phyloP scores from a whole-genome alignment of 345 rosid species.

The Pistacia atlantica region DNA sequence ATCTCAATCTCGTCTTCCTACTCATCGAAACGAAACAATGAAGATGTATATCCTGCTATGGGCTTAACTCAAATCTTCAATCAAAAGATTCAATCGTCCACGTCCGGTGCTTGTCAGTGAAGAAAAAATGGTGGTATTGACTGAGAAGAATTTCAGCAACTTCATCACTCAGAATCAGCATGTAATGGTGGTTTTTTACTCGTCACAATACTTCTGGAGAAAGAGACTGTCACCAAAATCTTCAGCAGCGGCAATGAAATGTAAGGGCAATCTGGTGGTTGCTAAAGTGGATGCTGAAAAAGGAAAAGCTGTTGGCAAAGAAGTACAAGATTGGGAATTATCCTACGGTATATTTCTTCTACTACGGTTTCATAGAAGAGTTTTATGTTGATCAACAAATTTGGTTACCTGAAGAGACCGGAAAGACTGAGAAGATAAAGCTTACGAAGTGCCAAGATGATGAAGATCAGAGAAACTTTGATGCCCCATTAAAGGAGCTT shows the following conservation, averaged over 20 bases:
- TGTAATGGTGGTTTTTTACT: constrained; percentile 6
- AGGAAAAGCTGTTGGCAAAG: constrained; percentile 4
- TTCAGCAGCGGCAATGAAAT: background rate
- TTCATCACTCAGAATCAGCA: background rate
- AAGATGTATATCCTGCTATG: background rate
- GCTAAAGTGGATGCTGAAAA: constrained; percentile 1
- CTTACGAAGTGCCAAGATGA: background rate
- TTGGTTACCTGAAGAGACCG: background rate
- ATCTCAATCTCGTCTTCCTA: background rate
- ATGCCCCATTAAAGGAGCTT: background rate
- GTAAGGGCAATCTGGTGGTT: background rate
- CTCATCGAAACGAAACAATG: background rate
- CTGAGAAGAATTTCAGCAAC: background rate
- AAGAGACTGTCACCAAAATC: background rate
- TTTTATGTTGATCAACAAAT: background rate
- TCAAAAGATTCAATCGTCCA: background rate
- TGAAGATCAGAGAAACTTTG: too few species aligned
- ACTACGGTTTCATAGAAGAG: background rate
- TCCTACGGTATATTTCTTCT: constrained; percentile 1
- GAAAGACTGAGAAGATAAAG: background rate
- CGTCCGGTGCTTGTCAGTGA: background rate
- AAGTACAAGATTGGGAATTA: background rate
- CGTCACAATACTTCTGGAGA: background rate
- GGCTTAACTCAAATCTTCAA: background rate
- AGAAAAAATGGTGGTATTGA: background rate